Base-by-base conservation (phyloP, 2,329 filamentous ascomycete genomes). In the Aspergillus pseudoviridinutans region DNA sequence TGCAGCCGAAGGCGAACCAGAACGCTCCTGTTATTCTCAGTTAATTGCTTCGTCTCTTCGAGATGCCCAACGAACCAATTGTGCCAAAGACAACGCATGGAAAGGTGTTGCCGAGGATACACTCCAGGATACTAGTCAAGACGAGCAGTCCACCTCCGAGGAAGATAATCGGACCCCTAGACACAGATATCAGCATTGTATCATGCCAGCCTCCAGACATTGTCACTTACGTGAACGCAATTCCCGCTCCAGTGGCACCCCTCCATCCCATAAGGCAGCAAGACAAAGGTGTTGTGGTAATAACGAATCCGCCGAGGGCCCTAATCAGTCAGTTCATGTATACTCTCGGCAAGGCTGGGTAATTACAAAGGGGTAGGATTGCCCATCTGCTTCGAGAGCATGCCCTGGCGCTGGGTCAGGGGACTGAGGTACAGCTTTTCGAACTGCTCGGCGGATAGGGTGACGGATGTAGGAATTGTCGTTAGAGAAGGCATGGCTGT, bases 101-200 rank as follows among this genome's bases (percentile, higher is more conserved):
- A 61, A 86, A 86, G 4, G 82, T 86, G 66, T 85, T 84, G 41
- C 83, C 83, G 1, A 85, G 72, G 55, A 85, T 69, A 67, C 81
- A 85, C 65, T 86, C 84, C 41, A 85, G 74, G 1, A 85, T 63
- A 22, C 80, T 80, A 0, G 79, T 79, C 25, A 84, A 63, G 17
- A 81, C 66, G 72, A 84, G 77, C 54, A 84, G 74, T 7, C 84
- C 65, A 2, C 83, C 83, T 2, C 82, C 83, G 56, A 83, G 78
- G 69, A 82, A 84, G 64, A 79, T 74, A 62, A 78, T 81, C 1
- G 74, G 69, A 4, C 78, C 79, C 24, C 82, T 84, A 47, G n/a
- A 46, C 0, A 4, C 1, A 3, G 1, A 38, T 38, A 35, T 35
- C 14, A 35, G 32, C 14, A 7, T 17, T 35, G 32, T 17, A 17